Base-by-base conservation (phyloP, 2,329 filamentous ascomycete genomes). In the Pestalotiopsis sp. region DNA sequence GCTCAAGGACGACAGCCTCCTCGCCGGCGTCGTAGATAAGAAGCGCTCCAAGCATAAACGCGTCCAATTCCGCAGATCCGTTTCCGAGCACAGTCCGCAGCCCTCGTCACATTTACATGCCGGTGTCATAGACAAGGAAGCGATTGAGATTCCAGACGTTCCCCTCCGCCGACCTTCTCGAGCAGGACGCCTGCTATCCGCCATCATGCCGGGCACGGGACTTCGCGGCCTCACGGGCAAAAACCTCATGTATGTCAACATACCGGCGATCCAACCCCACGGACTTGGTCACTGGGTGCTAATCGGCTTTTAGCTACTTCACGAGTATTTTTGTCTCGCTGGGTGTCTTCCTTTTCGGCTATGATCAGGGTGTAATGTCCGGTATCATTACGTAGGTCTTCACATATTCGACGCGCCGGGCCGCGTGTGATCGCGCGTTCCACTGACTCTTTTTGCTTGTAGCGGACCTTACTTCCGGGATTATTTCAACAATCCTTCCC, bases 161-260 rank as follows among this genome's bases (percentile, higher is more conserved):
- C 82, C 85, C 65, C 87, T 87, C 62, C 87, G 87, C 74, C 87
- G 82, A 70, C 89, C 94, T 71, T 87, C 89, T 67, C 87, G 87
- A 75, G 87, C 84, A 72, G 89, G 95, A 80, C 91, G 90, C 78
- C 81, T 93, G 73, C 83, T 98, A 76, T 93, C 92, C 74, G 82
- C 86, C 85, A 92, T 97, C 87, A 98, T 99, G 95, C 90, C 94
- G 74, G 90, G 91, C 79, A 90, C 93, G 72, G 88, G 90, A 74
- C 86, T 94, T 77, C 93, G 96, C 84, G 96, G 96, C 86, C 89
- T 99, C 75, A 97, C 97, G 76, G 96, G 96, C 84, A 97, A 97
- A 86, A 91, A 95, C 82, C 86, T 99, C 77, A 89, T 99, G 92
- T 98, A 89, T 71, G 85, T 80, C 7, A 36, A n/a, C 45, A 52